Evolutionary conservation across 192 early-diverging fungal genomes (phyloP).

Genomic region (Phlyctochytrium bullatum): DNA sequence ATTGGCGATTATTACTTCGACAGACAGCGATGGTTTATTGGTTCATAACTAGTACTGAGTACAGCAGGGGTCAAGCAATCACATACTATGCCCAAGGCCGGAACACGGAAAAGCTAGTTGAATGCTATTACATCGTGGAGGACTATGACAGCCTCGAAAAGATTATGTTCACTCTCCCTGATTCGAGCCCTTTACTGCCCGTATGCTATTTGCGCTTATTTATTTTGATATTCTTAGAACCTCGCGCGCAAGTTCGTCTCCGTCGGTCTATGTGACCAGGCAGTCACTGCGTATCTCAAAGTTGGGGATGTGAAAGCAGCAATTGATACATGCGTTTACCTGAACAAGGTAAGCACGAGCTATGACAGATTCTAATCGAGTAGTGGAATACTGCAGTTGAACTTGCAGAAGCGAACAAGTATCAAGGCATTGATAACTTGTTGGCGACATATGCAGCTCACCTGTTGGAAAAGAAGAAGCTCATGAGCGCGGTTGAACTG

Average conservation of each 20-base stretch:
- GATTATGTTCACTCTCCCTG: conserved; percentile 36
- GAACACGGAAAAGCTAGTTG: conserved; percentile 41
- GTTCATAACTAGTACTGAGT: background rate
- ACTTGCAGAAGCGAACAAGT: conserved; percentile 45
- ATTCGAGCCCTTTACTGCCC: conserved; percentile 31
- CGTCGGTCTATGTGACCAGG: conserved; percentile 49
- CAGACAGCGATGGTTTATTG: conserved; percentile 39
- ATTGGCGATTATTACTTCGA: conserved; percentile 60
- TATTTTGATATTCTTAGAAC: conserved; percentile 26
- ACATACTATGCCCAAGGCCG: conserved; percentile 57
- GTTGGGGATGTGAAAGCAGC: conserved; percentile 46
- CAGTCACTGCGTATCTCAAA: conserved; percentile 45
- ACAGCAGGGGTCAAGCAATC: conserved; percentile 46
- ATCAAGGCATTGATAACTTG: conserved; percentile 46
- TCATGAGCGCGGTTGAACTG: conserved; percentile 46
- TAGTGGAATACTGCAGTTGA: conserved; percentile 57
- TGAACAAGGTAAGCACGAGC: conserved; percentile 47
- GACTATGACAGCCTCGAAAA: conserved; percentile 52
- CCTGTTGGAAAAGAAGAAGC: conserved; percentile 34
- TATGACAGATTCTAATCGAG: conserved; percentile 15
- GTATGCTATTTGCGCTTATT: conserved; percentile 10
- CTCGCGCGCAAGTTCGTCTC: conserved; percentile 50
- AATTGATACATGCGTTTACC: conserved; percentile 49
- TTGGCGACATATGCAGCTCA: conserved; percentile 45
- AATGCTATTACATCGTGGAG: conserved; percentile 52